Evolutionary conservation across 2,329 filamentous ascomycete genomes (phyloP), one percentile per base, ranked within the genome.

Genomic region (Exophiala oligosperma): DNA sequence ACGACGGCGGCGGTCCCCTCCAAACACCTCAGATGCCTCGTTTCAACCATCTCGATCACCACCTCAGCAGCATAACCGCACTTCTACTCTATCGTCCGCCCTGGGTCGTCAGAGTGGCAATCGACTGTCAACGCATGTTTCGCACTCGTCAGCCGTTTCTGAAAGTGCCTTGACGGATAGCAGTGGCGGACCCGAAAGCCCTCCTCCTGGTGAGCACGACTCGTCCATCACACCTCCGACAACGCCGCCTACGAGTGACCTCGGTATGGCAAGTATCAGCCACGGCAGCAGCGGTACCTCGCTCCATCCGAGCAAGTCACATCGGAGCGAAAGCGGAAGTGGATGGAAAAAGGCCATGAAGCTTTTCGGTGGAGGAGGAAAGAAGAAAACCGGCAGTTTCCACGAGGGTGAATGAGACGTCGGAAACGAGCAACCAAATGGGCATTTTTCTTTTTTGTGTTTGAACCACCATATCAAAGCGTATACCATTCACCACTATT

Each of bases 261-360:
- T 69, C 44, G 60, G 63, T 49, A 54, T 49, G 63, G 70, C 40
- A 54, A 52, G 59, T 38, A 40, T 44, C 29, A 50, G 57, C n/a
- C 49, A 58, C 35, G 12, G 29, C 29, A 52, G 56, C 41, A 46
- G 55, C 44, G 12, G 53, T 49, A 23, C 56, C 47, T 52, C 55
- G 21, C 64, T 71, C 46, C 57, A 54, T 77, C 73, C 58, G 73
- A 75, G n/a, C 73, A 75, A 66, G 65, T 67, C 59, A 72, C 75
- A 60, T 68, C 73, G 59, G 75, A 80, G 64, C 29, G 65, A 67
- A 48, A 67, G 65, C 50, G 78, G 79, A 64, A 74, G 77, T 4
- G 74, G 77, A 4, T 81, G 78, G 78, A 81, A 79, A 68, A 80
- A 80, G 64, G 77, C 77, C 2, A 76, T 78, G 71, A 80, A 78